Conservation (phyloP, 1,284 basidiomycete genomes). For the Cryptococcus jaspeensis region DNA sequence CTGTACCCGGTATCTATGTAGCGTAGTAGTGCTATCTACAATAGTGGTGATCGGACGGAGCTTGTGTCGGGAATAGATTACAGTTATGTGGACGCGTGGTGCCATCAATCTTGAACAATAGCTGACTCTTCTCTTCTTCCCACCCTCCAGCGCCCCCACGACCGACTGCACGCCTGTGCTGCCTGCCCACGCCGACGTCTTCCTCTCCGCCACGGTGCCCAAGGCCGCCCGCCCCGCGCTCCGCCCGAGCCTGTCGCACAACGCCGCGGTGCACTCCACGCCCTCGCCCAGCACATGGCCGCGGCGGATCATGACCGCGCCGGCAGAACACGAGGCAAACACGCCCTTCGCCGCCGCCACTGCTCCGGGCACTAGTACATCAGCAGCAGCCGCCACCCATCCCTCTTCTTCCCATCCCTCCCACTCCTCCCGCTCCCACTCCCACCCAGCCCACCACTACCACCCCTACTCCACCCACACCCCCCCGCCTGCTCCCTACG, state of each 20-base stretch:
- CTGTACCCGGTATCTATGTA: too few relatives aligned
- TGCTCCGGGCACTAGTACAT: too few relatives aligned
- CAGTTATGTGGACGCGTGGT: too few relatives aligned
- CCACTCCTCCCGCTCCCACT: conserved; percentile 12
- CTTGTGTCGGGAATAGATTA: too few relatives aligned
- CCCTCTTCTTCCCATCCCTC: not conserved
- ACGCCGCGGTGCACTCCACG: conserved; percentile 13
- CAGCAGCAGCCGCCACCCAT: conserved; percentile 12
- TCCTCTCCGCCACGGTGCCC: conserved; percentile 55
- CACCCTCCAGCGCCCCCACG: not conserved
- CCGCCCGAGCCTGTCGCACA: conserved; percentile 23
- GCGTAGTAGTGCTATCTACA: too few relatives aligned
- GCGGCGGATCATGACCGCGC: conserved; percentile 15
- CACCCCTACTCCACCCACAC: conserved; percentile 1
- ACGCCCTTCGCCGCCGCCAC: conserved; percentile 14
- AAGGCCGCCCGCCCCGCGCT: conserved; percentile 53
- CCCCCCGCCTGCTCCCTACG: not conserved
- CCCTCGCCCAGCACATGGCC: conserved; percentile 18
- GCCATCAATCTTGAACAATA: too few relatives aligned
- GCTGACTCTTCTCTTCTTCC: not conserved
- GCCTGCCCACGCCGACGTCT: conserved; percentile 16
- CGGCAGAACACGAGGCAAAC: conserved; percentile 18
- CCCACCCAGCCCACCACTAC: conserved; percentile 3
- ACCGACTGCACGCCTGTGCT: conserved; percentile 7
- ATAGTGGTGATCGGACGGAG: too few relatives aligned